Conservation (phyloP, 345 rosid species). For the Kernera saxatilis region DNA sequence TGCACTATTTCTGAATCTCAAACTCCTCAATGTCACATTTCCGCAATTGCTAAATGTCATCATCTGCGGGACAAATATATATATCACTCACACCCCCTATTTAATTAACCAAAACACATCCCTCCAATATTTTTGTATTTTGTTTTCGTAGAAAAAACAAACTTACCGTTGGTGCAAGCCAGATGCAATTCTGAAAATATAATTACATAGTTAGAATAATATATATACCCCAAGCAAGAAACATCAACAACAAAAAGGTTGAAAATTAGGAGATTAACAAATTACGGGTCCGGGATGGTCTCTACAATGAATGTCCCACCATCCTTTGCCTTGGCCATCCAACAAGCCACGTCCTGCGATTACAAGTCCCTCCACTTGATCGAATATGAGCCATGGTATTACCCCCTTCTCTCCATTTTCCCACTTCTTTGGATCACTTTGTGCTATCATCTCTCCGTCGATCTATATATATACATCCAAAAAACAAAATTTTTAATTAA, state of each 20-base stretch:
- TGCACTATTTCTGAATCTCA: slow-evolving; percentile 29
- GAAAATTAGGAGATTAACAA: background rate
- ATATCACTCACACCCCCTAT: background rate
- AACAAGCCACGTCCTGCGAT: slow-evolving; percentile 32
- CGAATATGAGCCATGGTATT: slow-evolving; percentile 32
- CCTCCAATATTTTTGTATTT: background rate
- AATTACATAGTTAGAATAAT: background rate
- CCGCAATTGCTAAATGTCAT: slow-evolving; percentile 21
- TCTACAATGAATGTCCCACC: slow-evolving; percentile 41
- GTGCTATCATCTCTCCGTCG: slow-evolving; percentile 26
- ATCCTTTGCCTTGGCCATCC: slow-evolving; percentile 36
- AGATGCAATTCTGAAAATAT: slow-evolving; percentile 14
- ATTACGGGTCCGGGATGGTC: slow-evolving; percentile 20
- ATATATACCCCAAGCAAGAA: background rate
- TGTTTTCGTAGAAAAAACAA: background rate
- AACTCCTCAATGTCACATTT: slow-evolving; percentile 15
- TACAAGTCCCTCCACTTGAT: slow-evolving; percentile 17
- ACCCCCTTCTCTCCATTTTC: background rate
- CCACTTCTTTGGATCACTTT: slow-evolving; percentile 20
- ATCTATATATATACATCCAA: slow-evolving; percentile 5
- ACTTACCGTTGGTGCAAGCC: slow-evolving; percentile 30
- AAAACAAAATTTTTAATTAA: background rate
- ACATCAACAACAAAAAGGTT: too few species aligned
- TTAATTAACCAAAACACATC: background rate
- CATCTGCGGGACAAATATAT: background rate